Evolutionary conservation across 768 basidiomycete genomes (phyloP), one percentile per base, ranked within the genome.

Genomic region (Amanita fuliginea): DNA sequence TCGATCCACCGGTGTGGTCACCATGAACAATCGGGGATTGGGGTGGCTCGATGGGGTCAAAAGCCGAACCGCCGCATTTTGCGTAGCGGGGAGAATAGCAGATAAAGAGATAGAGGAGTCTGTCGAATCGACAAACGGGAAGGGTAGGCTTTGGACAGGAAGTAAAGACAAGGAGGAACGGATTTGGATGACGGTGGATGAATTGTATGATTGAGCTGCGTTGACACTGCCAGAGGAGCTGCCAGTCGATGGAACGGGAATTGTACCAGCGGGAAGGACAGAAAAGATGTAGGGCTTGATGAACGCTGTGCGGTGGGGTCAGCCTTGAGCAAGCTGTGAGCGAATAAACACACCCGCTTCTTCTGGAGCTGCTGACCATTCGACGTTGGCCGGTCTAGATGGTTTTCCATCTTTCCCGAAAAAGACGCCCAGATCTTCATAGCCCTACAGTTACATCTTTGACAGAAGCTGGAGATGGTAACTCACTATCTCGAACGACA

Each of bases 311-410:
- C 2, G 18, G 1, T 21, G 19, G 18, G 45, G 5, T 42, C 49
- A 9, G 42, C 43, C 34, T 26, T 22, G n/a, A 40, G 6, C 22
- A 2, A 14, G 18, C 2, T 18, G 24, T 35, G 19, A 6, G 1
- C 52, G 6, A 14, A 19, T 11, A 32, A 3, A 19, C 36, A 3
- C 19, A 50, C 56, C 18, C 55, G 84, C 72, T 53, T 95, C 92
- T 58, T 94, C 90, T 19, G 88, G 89, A 42, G 82, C 74, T n/a
- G 76, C 74, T 1, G 82, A 78, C 85, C 88, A 93, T 53, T 77
- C 76, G 13, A 94, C 74, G 14, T 69, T 67, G 7, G 64, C 57
- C 1, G 66, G 55, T 33, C 76, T 69, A 0, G 76, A 72, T 6
- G 70, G 61, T 55, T 75, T 81, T 0, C 76, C 83, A 53, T 83